Percentiles rank a stretch among this genome's conserved stretches.
These are phyloP conservation scores for Thelephora terrestris DNA, from an alignment of 1,284 basidiomycete species.

Conservation along the genomic window DNA sequence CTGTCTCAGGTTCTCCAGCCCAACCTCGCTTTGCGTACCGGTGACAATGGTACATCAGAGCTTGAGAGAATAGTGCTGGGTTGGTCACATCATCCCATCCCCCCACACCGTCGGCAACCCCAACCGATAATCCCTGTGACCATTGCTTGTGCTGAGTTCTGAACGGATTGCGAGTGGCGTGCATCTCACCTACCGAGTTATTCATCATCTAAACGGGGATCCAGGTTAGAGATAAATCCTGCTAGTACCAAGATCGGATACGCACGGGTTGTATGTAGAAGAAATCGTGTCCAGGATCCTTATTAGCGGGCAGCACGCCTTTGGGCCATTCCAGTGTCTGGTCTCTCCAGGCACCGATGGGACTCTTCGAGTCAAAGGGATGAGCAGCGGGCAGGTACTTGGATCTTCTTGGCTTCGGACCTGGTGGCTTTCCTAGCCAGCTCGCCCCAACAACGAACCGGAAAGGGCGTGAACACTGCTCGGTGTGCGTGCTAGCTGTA, in stretches of 20 bases:
- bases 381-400: conserved; percentile 18
- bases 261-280: conserved; percentile 67
- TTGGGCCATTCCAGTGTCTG: conserved; percentile 41
- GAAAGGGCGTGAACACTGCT: conserved; percentile 32
- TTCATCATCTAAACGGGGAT: conserved; percentile 50
- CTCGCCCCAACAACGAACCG: conserved; percentile 65
- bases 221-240: neutral
- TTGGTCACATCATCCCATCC: conserved; percentile 72
- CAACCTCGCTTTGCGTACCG: conserved; percentile 59
- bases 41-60: conserved; percentile 64
- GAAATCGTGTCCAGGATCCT: conserved; percentile 68
- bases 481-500: neutral
- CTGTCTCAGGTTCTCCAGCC: conserved; percentile 57
- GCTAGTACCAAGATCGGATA: conserved; percentile 6
- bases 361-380: conserved; percentile 52
- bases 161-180: neutral
- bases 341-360: conserved; percentile 69
- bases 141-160: no score
- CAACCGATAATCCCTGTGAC: conserved; percentile 66
- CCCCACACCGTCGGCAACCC: conserved; percentile 61
- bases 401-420: conserved; percentile 27
- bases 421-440: conserved; percentile 67
- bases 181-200: conserved; percentile 52
- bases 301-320: conserved; percentile 24
- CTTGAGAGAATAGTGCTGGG: conserved; percentile 65